These are phyloP conservation scores for Globisporangium nagaii DNA, from an alignment of 352 stramenopile genomes.

Conservation along the genomic window DNA sequence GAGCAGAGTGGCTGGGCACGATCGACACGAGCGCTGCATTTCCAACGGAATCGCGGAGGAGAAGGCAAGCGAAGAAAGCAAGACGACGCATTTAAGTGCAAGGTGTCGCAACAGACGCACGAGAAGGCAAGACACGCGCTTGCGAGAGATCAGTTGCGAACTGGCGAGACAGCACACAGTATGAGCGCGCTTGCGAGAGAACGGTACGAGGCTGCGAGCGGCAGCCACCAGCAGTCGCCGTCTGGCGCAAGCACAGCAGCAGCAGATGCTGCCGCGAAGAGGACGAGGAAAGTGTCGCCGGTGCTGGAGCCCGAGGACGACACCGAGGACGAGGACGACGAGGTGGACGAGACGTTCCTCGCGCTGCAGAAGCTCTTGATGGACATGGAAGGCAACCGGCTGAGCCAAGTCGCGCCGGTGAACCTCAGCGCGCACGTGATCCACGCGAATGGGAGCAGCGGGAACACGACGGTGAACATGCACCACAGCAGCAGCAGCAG, in stretches of 20 bases:
- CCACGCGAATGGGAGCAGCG: neutral
- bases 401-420: constrained; percentile 16
- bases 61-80: too few relatives aligned
- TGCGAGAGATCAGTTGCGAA: too few relatives aligned
- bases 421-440: constrained; percentile 3
- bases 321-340: constrained; percentile 51
- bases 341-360: constrained; percentile 77
- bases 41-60: too few relatives aligned
- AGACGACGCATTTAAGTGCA: too few relatives aligned
- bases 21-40: too few relatives aligned
- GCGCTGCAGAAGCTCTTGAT: constrained; percentile 71
- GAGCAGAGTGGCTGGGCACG: too few relatives aligned
- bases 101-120: too few relatives aligned
- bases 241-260: neutral
- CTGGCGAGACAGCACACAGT: too few relatives aligned
- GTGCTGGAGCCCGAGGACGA: constrained; percentile 19
- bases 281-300: constrained; percentile 49
- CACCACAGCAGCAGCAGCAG: constrained; percentile 2
- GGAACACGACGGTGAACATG: constrained; percentile 4
- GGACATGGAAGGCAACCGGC: constrained; percentile 42
- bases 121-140: too few relatives aligned
- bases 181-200: too few relatives aligned
- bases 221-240: neutral
- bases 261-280: constrained; percentile 10
- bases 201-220: too few relatives aligned